These are phyloP conservation scores for Echeveria elegans DNA, from an alignment of 164 flowering plant genomes.

Conservation along the genomic window DNA sequence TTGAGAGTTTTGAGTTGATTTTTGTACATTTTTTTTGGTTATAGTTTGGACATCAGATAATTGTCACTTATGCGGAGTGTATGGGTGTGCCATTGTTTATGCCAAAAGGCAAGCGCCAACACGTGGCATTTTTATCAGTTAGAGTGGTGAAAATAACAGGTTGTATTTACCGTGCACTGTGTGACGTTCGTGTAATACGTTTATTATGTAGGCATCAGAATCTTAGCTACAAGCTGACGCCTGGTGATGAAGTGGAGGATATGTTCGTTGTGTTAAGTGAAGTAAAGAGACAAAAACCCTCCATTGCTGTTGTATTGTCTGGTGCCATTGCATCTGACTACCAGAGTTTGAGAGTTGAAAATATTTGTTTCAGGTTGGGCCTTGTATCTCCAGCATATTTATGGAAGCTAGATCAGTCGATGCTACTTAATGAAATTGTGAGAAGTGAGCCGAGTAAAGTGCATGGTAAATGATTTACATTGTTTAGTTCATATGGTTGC, in stretches of 20 bases:
- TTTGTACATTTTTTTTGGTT: not conserved
- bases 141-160: not conserved
- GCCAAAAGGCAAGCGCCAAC: conserved; percentile 66
- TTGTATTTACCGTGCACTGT: not conserved
- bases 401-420: conserved; percentile 94
- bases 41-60: conserved; percentile 94
- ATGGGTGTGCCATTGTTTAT: conserved; percentile 86
- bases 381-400: conserved; percentile 91
- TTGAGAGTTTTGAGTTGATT: not conserved
- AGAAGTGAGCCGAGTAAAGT: not conserved
- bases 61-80: conserved; percentile 82
- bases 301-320: conserved; percentile 72
- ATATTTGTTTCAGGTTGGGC: conserved; percentile 87
- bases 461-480: not conserved
- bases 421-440: conserved; percentile 93
- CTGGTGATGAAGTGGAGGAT: conserved; percentile 97
- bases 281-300: conserved; percentile 75
- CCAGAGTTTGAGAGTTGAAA: conserved; percentile 89
- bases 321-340: conserved; percentile 99
- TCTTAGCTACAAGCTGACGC: conserved; percentile 64
- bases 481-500: not conserved
- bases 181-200: not conserved
- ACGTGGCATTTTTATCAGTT: conserved; percentile 13
- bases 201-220: conserved; percentile 49
- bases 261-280: conserved; percentile 66